Conservation (phyloP, 2,329 filamentous ascomycete species). For the Capronia epimyces region DNA sequence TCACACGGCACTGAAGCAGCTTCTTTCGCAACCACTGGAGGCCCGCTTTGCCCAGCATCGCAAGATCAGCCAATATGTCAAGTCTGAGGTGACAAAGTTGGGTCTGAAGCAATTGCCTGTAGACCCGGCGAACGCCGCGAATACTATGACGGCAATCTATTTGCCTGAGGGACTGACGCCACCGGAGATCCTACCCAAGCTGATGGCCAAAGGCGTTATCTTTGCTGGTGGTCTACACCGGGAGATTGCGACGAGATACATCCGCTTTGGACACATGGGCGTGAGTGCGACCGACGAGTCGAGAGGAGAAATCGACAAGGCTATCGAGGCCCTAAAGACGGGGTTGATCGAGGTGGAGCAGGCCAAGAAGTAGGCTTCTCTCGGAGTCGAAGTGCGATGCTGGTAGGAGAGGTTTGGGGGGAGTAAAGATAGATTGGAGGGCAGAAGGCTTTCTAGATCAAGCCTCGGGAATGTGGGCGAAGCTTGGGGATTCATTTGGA, state of each 20-base stretch:
- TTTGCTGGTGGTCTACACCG: conserved; percentile 96
- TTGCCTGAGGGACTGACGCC: conserved; percentile 77
- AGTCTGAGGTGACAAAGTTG: conserved; percentile 71
- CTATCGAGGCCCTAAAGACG: conserved; percentile 69
- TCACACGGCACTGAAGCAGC: conserved; percentile 80
- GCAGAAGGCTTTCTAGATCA: too few species aligned
- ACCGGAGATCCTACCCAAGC: conserved; percentile 75
- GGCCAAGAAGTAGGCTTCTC: conserved; percentile 42
- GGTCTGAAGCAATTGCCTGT: conserved; percentile 81
- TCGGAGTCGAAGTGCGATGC: background rate
- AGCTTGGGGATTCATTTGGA: background rate
- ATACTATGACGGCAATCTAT: conserved; percentile 97
- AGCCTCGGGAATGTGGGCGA: too few species aligned
- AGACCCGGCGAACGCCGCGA: conserved; percentile 85
- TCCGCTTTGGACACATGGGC: conserved; percentile 97
- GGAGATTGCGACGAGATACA: conserved; percentile 87
- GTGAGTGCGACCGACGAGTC: conserved; percentile 79
- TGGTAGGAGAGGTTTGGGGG: background rate
- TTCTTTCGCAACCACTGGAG: conserved; percentile 70
- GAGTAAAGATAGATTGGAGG: too few species aligned
- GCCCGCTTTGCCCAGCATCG: conserved; percentile 80
- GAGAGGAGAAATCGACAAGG: conserved; percentile 76
- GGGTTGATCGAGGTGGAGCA: conserved; percentile 69
- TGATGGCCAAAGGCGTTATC: conserved; percentile 81
- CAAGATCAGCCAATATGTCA: conserved; percentile 75